Percentiles rank a stretch among this genome's conserved stretches.
Evolutionary conservation across 257 asterid genomes (phyloP).

Genomic region (Forsythia viridissima): DNA sequence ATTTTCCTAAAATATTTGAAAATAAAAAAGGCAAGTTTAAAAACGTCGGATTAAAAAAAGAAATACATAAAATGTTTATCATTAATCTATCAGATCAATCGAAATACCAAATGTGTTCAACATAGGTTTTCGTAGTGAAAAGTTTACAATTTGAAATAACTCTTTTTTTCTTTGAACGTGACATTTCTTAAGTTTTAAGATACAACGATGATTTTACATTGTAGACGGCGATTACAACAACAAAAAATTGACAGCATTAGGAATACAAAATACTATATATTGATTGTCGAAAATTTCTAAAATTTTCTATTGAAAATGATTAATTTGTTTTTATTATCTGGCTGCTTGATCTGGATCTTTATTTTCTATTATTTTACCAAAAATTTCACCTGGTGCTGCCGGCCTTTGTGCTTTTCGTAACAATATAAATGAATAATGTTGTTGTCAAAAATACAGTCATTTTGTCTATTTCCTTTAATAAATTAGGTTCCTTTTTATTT

Average conservation of each 20-base stretch:
- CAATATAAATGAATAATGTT: not conserved
- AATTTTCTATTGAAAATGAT: not conserved
- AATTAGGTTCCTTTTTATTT: no score
- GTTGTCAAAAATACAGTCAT: not conserved
- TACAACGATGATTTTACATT: no score
- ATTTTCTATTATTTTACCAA: not conserved
- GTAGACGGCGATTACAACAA: not conserved
- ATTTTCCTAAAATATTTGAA: no score
- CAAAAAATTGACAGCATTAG: not conserved
- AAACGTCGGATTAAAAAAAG: no score
- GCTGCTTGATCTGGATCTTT: not conserved
- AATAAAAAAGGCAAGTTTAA: no score
- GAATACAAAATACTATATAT: not conserved
- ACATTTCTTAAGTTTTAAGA: not conserved
- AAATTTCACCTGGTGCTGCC: not conserved
- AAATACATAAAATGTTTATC: no score
- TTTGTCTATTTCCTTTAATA: no score
- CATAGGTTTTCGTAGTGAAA: no score
- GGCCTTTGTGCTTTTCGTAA: not conserved
- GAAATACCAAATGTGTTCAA: no score
- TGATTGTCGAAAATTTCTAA: not conserved
- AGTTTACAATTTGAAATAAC: no score
- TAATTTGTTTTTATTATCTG: not conserved
- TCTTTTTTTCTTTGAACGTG: not conserved
- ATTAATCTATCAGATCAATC: not conserved